phyloP scores from a whole-genome alignment of 2,329 filamentous ascomycete species.

The Botrytis elliptica region DNA sequence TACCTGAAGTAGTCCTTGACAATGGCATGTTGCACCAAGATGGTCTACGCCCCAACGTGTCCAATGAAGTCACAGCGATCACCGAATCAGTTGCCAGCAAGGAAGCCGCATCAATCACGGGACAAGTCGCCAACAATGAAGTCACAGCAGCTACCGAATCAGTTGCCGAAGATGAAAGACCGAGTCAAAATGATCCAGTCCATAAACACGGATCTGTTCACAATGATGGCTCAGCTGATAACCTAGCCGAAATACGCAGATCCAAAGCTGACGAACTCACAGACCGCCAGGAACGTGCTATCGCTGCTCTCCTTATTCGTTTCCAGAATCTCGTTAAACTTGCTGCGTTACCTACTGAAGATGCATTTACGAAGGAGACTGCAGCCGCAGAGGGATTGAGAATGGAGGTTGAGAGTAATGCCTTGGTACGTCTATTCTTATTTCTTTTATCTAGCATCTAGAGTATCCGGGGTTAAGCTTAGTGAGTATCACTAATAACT shows the following conservation, averaged over 20 bases:
- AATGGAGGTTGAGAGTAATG: conserved; percentile 38
- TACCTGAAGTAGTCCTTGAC: too few relatives aligned
- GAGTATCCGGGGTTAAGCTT: not conserved
- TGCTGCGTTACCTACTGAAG: conserved; percentile 30
- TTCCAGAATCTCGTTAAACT: conserved; percentile 45
- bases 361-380: conserved; percentile 36
- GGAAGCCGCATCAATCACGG: not conserved
- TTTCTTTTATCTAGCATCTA: not conserved
- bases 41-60: not conserved
- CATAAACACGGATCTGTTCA: not conserved
- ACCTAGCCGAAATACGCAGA: not conserved
- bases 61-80: not conserved
- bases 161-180: not conserved
- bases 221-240: not conserved
- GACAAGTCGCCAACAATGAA: not conserved
- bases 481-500: not conserved
- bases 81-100: not conserved
- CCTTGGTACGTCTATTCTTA: conserved; percentile 32
- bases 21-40: not conserved
- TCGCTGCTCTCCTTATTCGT: conserved; percentile 47
- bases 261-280: conserved; percentile 26
- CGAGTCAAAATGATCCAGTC: not conserved
- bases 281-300: conserved; percentile 48
- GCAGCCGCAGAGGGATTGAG: conserved; percentile 37
- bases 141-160: not conserved